phyloP scores from a whole-genome alignment of 371 early-diverging fungal species.

The Paraphysoderma sedebokerense region DNA sequence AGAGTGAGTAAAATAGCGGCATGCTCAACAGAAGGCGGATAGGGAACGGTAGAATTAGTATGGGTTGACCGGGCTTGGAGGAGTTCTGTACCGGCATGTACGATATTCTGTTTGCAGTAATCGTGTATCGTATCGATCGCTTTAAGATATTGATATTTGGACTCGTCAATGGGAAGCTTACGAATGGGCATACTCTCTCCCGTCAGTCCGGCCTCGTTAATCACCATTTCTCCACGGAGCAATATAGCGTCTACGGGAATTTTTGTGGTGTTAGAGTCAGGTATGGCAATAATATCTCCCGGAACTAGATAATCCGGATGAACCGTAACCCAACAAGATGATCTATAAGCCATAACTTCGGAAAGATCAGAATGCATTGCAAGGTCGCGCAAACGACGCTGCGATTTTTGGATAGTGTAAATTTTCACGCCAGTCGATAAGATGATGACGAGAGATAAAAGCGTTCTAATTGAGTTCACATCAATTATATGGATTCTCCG shows the following conservation, averaged over 20 bases:
- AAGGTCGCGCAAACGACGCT: background rate
- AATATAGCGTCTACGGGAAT: constrained; percentile 35
- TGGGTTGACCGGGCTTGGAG: background rate
- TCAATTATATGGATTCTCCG: too few relatives aligned
- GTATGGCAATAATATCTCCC: background rate
- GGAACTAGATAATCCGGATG: background rate
- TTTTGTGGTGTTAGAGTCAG: background rate
- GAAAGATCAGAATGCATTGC: background rate
- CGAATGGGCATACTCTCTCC: constrained; percentile 77
- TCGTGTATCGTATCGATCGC: background rate
- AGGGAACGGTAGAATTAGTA: constrained; percentile 1
- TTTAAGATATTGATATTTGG: too few relatives aligned
- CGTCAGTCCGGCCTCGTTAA: constrained; percentile 66
- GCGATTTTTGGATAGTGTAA: background rate
- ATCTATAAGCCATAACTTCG: background rate
- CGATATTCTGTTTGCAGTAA: background rate
- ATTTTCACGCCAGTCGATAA: background rate
- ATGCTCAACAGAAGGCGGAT: constrained; percentile 4
- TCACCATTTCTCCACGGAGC: constrained; percentile 45
- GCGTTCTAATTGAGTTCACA: too few relatives aligned
- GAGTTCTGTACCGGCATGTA: background rate
- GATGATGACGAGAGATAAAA: background rate
- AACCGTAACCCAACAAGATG: background rate
- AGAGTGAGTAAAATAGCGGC: constrained; percentile 36
- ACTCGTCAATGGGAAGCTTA: constrained; percentile 42